Evolutionary conservation across 192 early-diverging fungal genomes (phyloP), one percentile per base, ranked within the genome.

Genomic region (Linnemannia schmuckeri): DNA sequence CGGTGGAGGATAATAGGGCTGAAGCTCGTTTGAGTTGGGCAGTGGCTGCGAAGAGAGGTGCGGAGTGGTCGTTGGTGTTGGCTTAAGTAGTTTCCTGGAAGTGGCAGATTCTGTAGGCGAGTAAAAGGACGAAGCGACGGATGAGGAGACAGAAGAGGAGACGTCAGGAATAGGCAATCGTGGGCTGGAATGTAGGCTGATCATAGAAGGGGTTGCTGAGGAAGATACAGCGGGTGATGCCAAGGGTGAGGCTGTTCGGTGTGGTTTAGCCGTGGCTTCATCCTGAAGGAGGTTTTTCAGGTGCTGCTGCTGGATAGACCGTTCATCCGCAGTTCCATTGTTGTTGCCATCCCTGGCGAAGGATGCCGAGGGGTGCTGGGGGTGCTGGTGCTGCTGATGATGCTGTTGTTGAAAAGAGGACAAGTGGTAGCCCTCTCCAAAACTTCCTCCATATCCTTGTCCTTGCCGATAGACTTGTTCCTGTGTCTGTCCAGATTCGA

Each of bases 1-100:
- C 9, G 83, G 83, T 41, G 83, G 83, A 20, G 83, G 83, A 49
- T 66, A 75, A 66, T 86, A 86, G 10, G 83, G 75, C 37, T 80
- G 83, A 42, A 80, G 74, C 24, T 77, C 35, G 15, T 22, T 44
- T 8, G 75, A 22, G 35, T 44, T 38, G 9, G 52, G 41, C 40
- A 38, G 7, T 6, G 17, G n/a, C 24, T 73, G 49, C 18, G 68
- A 44, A 42, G 44, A 61, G 6, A 47, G 54, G 22, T 61, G 49
- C 6, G 72, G 61, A 27, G 27, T 37, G 41, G 70, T 71, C 6
- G 6, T 42, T 41, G 70, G 35, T 40, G 38, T 46, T 27, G 20
- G 27, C n/a, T 73, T 73, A 46, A 18, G 76, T 76, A 40, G n/a
- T 42, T 47, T 72, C 70, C 35, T 54, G 54, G 70, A 38, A 54